phyloP scores from a whole-genome alignment of 768 basidiomycete species.

The Suillus paluster region DNA sequence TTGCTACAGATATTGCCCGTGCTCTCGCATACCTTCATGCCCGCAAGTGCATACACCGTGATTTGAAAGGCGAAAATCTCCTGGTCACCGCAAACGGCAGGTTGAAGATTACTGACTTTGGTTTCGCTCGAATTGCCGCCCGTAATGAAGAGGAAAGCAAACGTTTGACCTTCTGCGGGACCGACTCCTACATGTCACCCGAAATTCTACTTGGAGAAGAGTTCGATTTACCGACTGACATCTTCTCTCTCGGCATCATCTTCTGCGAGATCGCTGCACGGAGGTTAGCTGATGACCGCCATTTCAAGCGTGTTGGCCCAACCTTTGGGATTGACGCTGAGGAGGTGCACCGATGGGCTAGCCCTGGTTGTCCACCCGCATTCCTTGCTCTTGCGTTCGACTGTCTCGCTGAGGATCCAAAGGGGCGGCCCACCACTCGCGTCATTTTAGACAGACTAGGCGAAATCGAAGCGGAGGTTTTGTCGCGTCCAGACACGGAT shows the following conservation, averaged over 20 bases:
- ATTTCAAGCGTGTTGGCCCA: slow-evolving; percentile 80
- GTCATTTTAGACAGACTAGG: slow-evolving; percentile 80
- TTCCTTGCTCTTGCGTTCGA: slow-evolving; percentile 80
- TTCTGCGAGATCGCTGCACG: slow-evolving; percentile 91
- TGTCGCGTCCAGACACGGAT: slow-evolving; percentile 66
- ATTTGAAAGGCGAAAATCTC: slow-evolving; percentile 97
- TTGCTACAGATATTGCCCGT: slow-evolving; percentile 92
- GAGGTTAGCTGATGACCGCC: slow-evolving; percentile 80
- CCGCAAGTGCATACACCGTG: slow-evolving; percentile 85
- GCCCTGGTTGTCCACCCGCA: slow-evolving; percentile 74
- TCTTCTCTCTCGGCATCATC: slow-evolving; percentile 92
- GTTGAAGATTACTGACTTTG: slow-evolving; percentile 98
- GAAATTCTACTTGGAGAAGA: slow-evolving; percentile 91
- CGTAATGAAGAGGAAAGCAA: slow-evolving; percentile 89
- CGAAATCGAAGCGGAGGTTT: slow-evolving; percentile 82
- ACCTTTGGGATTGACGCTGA: slow-evolving; percentile 74
- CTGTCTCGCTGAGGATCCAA: slow-evolving; percentile 71
- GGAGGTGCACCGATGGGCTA: slow-evolving; percentile 72
- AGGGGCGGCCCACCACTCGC: slow-evolving; percentile 73
- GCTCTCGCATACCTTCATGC: slow-evolving; percentile 98
- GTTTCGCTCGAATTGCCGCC: slow-evolving; percentile 93
- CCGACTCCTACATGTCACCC: slow-evolving; percentile 95
- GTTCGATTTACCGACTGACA: slow-evolving; percentile 93
- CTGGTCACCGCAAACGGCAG: slow-evolving; percentile 94
- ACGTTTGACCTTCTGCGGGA: slow-evolving; percentile 86